Conservation (phyloP, 768 basidiomycete species). For the Tulasnella calospora region DNA sequence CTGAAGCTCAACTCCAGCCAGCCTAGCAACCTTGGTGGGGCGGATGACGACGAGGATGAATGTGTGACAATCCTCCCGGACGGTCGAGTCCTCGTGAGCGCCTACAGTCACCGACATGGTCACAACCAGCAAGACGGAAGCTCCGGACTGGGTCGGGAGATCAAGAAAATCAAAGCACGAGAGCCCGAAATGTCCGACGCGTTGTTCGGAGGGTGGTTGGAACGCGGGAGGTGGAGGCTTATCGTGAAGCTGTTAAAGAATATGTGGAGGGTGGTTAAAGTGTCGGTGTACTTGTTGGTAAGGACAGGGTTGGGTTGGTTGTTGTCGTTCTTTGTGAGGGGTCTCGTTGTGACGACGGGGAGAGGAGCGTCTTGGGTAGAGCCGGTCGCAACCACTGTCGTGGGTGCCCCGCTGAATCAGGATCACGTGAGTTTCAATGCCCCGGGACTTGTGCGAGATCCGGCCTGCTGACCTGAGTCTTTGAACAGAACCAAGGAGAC, state of each 20-base stretch:
- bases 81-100: slow-evolving; percentile 8
- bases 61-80: not conserved
- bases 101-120: not conserved
- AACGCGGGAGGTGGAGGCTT: not conserved
- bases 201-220: slow-evolving; percentile 16
- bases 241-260: not conserved
- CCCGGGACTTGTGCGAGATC: not conserved
- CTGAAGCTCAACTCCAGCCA: not conserved
- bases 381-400: not conserved
- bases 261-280: not conserved
- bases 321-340: not conserved
- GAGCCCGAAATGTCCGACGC: slow-evolving; percentile 8
- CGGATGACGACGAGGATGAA: not conserved
- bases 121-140: not conserved
- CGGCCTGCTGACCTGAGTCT: not conserved
- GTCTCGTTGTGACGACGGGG: not conserved
- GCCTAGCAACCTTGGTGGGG: not conserved
- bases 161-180: slow-evolving; percentile 10
- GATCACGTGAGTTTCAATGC: not conserved
- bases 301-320: not conserved
- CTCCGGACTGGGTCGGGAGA: slow-evolving; percentile 13
- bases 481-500: not conserved
- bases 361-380: not conserved
- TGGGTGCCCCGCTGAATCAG: not conserved
- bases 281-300: not conserved